phyloP scores from a whole-genome alignment of 495 filamentous ascomycete genomes.

The Opeltia flavorubescens region DNA sequence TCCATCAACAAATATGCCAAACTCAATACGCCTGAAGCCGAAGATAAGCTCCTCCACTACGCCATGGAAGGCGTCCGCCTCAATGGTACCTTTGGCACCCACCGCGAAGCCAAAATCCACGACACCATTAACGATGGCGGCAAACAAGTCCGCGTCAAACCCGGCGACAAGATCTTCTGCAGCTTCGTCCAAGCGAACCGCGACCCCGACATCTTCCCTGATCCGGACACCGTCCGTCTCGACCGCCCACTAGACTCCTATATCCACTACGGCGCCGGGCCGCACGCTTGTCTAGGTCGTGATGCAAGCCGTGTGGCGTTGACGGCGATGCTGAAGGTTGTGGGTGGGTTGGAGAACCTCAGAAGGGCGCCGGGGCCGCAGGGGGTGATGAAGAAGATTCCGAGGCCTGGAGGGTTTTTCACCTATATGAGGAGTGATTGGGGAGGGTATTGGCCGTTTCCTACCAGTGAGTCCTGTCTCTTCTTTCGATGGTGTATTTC shows the following conservation, averaged over 20 bases:
- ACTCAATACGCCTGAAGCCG: constrained; percentile 29
- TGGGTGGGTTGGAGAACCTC: constrained; percentile 43
- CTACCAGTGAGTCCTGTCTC: constrained; percentile 40
- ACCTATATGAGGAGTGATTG: constrained; percentile 65
- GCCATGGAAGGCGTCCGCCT: constrained; percentile 44
- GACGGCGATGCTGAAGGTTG: constrained; percentile 48
- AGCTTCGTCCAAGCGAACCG: constrained; percentile 38
- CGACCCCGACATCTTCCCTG: constrained; percentile 53
- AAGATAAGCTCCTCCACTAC: constrained; percentile 36
- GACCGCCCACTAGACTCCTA: constrained; percentile 55
- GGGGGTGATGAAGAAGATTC: constrained; percentile 61
- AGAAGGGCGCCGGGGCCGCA: constrained; percentile 52
- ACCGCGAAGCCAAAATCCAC: constrained; percentile 31
- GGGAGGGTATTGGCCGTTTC: constrained; percentile 59
- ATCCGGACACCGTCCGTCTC: constrained; percentile 49
- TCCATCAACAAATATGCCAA: constrained; percentile 44
- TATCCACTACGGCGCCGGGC: constrained; percentile 49
- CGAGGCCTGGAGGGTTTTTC: constrained; percentile 41
- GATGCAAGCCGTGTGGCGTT: constrained; percentile 49
- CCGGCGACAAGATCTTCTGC: constrained; percentile 39
- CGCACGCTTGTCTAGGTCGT: constrained; percentile 47
- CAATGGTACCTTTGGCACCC: constrained; percentile 43
- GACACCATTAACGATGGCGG: constrained; percentile 38
- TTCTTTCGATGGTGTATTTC: background rate
- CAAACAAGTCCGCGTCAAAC: constrained; percentile 32